These are phyloP conservation scores for Gonapodya sp. DNA, from an alignment of 192 early-diverging fungal genomes.

Conservation along the genomic window DNA sequence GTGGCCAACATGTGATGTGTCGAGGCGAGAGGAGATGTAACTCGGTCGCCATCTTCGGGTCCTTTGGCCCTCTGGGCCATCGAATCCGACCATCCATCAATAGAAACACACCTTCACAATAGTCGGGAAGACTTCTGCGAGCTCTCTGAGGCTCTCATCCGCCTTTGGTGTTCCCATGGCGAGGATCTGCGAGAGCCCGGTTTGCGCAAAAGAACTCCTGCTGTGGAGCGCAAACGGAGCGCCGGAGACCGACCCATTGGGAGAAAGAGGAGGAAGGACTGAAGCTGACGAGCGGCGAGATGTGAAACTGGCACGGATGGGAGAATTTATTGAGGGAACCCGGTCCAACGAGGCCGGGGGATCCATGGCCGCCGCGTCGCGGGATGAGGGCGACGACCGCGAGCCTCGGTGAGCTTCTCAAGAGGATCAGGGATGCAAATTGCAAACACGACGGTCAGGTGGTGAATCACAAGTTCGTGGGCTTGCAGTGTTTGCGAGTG, in stretches of 20 bases:
- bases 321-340: neutral
- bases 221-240: neutral
- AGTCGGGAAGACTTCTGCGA: neutral
- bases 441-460: too few species aligned
- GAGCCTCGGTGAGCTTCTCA: too few species aligned
- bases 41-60: too few species aligned
- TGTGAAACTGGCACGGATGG: neutral
- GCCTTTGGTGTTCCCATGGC: neutral
- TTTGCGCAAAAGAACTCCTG: neutral
- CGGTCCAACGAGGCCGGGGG: neutral
- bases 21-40: too few species aligned
- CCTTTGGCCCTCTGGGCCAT: neutral
- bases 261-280: neutral
- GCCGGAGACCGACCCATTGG: neutral
- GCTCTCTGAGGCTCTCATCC: neutral
- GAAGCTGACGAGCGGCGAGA: neutral
- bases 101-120: constrained; percentile 3
- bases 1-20: too few species aligned
- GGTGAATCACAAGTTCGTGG: too few species aligned
- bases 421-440: too few species aligned
- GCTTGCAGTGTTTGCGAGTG: too few species aligned
- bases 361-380: neutral
- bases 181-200: neutral
- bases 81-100: neutral
- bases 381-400: too few species aligned